Conservation (phyloP, 2,329 filamentous ascomycete genomes). For the Fusarium sororula region DNA sequence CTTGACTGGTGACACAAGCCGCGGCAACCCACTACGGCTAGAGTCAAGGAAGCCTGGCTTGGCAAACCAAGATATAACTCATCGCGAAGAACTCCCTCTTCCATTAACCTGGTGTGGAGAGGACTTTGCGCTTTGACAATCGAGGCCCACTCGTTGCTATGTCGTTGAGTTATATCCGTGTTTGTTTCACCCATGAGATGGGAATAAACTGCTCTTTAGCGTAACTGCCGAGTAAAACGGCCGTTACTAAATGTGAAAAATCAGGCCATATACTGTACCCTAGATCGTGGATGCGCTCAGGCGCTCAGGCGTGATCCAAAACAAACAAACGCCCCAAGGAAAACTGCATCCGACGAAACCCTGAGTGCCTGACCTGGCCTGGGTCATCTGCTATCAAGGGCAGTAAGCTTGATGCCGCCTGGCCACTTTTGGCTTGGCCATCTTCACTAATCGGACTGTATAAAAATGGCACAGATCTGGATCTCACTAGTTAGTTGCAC, state of each 20-base stretch:
- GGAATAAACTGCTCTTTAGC: conserved; percentile 9
- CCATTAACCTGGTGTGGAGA: conserved; percentile 2
- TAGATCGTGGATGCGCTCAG: background rate
- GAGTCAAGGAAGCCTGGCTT: background rate
- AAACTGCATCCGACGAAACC: background rate
- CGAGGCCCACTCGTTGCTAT: background rate
- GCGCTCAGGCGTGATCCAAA: conserved; percentile 2
- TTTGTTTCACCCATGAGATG: background rate
- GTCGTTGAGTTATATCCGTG: conserved; percentile 5
- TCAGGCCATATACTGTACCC: conserved; percentile 3
- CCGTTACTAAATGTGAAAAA: conserved; percentile 1
- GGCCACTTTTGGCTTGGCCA: conserved; percentile 16
- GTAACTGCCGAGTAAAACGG: conserved; percentile 11
- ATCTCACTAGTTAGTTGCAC: background rate
- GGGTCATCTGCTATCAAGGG: background rate
- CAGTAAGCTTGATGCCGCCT: conserved; percentile 2
- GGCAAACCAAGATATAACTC: background rate
- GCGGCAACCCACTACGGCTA: conserved; percentile 12
- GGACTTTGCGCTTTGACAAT: conserved; percentile 19
- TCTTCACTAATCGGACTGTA: conserved; percentile 5
- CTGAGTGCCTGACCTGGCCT: background rate
- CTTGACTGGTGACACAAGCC: background rate
- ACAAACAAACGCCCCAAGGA: background rate
- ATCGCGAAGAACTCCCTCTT: background rate
- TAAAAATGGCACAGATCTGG: background rate